These are phyloP conservation scores for Saksenaea oblongispora DNA, from an alignment of 371 early-diverging fungal species.

Conservation along the genomic window DNA sequence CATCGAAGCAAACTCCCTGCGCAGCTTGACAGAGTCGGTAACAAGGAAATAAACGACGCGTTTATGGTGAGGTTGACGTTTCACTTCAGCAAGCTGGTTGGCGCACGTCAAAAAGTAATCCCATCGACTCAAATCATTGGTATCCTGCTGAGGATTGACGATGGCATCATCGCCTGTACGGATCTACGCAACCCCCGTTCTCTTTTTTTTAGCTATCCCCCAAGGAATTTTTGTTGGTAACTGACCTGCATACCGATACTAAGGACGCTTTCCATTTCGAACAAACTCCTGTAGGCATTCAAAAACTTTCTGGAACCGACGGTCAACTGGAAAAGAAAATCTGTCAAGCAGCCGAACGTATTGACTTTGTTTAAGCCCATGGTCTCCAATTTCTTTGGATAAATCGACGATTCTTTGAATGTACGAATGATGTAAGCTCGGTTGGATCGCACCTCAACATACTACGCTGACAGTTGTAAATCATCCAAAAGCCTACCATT, in stretches of 20 bases:
- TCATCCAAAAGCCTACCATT: not conserved
- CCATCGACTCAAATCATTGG: conserved; percentile 26
- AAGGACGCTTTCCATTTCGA: conserved; percentile 35
- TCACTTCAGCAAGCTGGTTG: conserved; percentile 26
- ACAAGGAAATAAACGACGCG: conserved; percentile 34
- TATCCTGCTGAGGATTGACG: conserved; percentile 28
- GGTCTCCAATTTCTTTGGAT: conserved; percentile 17
- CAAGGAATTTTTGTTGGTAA: not conserved
- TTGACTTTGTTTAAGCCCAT: conserved; percentile 35
- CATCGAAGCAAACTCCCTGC: conserved; percentile 29
- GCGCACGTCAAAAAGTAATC: conserved; percentile 37
- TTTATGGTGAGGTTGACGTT: conserved; percentile 29
- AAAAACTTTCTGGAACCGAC: conserved; percentile 32
- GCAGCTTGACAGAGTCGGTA: conserved; percentile 29
- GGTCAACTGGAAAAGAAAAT: conserved; percentile 36
- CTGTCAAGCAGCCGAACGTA: conserved; percentile 34
- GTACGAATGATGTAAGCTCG: conserved; percentile 37
- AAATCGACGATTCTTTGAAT: conserved; percentile 26
- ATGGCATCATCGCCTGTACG: conserved; percentile 34
- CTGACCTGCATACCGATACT: conserved; percentile 37
- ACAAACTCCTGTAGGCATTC: conserved; percentile 27
- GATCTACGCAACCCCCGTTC: conserved; percentile 10
- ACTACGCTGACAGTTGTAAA: conserved; percentile 9
- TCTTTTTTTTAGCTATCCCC: not conserved
- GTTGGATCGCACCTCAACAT: conserved; percentile 31